Conservation (phyloP, 805 yeast genomes). For the Pichia membranifaciens region DNA sequence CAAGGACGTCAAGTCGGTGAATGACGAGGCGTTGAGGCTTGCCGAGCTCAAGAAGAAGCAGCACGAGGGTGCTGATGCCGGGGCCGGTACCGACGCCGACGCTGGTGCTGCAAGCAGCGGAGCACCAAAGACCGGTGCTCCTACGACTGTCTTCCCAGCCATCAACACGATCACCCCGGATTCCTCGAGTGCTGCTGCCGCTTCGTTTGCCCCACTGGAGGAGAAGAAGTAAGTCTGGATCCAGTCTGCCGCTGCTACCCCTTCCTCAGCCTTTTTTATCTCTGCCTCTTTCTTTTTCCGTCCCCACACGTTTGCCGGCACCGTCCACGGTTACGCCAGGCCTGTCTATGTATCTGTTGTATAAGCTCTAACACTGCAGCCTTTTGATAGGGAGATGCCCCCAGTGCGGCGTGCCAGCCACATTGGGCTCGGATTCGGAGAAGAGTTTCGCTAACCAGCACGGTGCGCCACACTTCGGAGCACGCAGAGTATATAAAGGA, state of each 20-base stretch:
- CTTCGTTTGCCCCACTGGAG: slow-evolving; percentile 23
- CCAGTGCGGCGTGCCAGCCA: too few species aligned
- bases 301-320: too few species aligned
- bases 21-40: slow-evolving; percentile 67
- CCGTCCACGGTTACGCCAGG: too few species aligned
- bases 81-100: not conserved
- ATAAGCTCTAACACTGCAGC: too few species aligned
- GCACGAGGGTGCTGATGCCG: slow-evolving; percentile 1
- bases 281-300: not conserved
- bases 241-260: not conserved
- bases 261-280: not conserved
- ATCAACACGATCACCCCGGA: slow-evolving; percentile 20
- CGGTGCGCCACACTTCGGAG: slow-evolving; percentile 3
- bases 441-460: slow-evolving; percentile 1
- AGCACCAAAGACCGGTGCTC: not conserved
- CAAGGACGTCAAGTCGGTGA: slow-evolving; percentile 56
- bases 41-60: slow-evolving; percentile 48
- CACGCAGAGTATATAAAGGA: too few species aligned
- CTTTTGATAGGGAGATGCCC: too few species aligned
- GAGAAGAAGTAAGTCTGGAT: not conserved
- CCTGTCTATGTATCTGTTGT: too few species aligned
- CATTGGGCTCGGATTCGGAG: too few species aligned
- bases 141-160: slow-evolving; percentile 7
- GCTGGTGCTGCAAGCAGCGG: not conserved
- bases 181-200: slow-evolving; percentile 19